These are phyloP conservation scores for Globisporangium middletonii DNA, from an alignment of 352 stramenopile species.

Conservation along the genomic window DNA sequence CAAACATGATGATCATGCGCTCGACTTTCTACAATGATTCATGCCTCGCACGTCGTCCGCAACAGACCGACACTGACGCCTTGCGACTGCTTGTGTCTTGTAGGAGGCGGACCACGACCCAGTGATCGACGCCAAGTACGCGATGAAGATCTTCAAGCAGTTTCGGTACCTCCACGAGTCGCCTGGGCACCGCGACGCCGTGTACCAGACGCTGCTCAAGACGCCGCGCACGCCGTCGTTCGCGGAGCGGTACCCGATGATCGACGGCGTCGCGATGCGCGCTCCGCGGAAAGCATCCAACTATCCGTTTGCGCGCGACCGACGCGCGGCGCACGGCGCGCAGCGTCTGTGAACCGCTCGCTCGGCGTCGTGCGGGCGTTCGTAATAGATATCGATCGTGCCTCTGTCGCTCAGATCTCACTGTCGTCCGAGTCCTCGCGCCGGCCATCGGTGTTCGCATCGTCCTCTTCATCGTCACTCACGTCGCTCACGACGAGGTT, in stretches of 20 bases:
- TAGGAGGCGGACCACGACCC: slow-evolving; percentile 78
- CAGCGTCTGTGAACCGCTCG: slow-evolving; percentile 5
- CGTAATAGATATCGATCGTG: slow-evolving; percentile 12
- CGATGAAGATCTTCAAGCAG: slow-evolving; percentile 88
- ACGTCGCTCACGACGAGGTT: slow-evolving; percentile 50
- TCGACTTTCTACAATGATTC: no score
- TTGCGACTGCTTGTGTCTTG: background rate
- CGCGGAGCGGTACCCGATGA: slow-evolving; percentile 70
- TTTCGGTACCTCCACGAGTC: slow-evolving; percentile 80
- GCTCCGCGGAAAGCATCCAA: slow-evolving; percentile 51
- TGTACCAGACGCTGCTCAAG: slow-evolving; percentile 77
- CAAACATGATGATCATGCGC: background rate
- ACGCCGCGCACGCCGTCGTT: slow-evolving; percentile 83
- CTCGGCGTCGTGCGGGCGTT: background rate
- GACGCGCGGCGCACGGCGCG: background rate
- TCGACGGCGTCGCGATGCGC: slow-evolving; percentile 80
- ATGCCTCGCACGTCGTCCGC: no score
- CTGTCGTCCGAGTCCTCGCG: slow-evolving; percentile 46
- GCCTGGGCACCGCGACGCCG: slow-evolving; percentile 61
- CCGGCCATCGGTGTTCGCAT: slow-evolving; percentile 9
- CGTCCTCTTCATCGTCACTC: slow-evolving; percentile 30
- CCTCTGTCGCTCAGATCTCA: slow-evolving; percentile 31
- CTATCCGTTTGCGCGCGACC: slow-evolving; percentile 27
- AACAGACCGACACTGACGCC: no score
- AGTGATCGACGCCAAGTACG: slow-evolving; percentile 80